Base-by-base conservation (phyloP, 495 filamentous ascomycete genomes). In the Aspergillus ellipticus region DNA sequence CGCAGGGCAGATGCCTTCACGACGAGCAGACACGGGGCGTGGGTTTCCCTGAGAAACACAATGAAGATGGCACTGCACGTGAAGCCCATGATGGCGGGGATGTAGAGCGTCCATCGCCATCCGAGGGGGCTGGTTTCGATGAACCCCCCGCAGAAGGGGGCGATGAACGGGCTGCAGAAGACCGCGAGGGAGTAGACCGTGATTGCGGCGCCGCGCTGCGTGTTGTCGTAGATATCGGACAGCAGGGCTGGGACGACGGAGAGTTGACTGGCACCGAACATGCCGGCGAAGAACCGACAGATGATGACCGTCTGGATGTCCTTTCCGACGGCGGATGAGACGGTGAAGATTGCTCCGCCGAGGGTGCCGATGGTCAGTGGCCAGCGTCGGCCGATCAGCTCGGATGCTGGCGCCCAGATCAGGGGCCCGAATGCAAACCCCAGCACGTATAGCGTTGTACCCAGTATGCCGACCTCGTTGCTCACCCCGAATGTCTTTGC, bases 401-500 rank as follows among this genome's bases (percentile, higher is more conserved):
- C 87, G 6, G 82, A 86, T 31, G 89, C 64, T 3, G 87, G 87
- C 21, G 82, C 85, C 81, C 82, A 88, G 4, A 86, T 59, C 20
- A 84, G 59, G 1, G 83, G 83, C 0, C 84, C 84, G n/a, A 77
- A 66, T 1, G 80, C 84, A 62, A 84, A 86, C 28, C 85, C 83
- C 13, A 84, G 60, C 3, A 86, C 74, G 55, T 85, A 87, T 4
- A 89, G 67, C 0, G 82, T 79, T 11, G 83, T 67, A 1, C 82
- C 83, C 2, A 87, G 70, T 0, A 76, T 72, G 7, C 79, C 77
- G 0, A 83, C 80, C 65, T 87, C 82, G 0, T 53, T 70, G 22
- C 75, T 75, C 10, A 87, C 82, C 42, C 68, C 26, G 58, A 85
- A 87, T 43, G 79, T 52, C 1, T 64, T 49, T 1, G 79, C 72